These are phyloP conservation scores for Plasmodium cynomolgi DNA, from an alignment of 169 alveolate genomes.

Conservation along the genomic window DNA sequence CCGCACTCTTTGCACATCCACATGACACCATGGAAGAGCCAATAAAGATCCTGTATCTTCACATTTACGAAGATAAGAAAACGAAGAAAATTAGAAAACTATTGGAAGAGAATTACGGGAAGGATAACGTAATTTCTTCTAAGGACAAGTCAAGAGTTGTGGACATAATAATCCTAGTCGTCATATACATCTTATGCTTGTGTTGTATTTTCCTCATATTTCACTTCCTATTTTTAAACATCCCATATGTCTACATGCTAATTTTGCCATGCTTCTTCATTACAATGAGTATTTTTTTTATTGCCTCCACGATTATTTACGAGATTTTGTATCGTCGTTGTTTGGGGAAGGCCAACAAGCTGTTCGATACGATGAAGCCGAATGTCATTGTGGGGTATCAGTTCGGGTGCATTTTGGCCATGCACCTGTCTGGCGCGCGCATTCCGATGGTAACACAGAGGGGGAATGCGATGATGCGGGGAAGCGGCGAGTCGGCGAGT, in stretches of 20 bases:
- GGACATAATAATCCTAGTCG: conserved; percentile 18
- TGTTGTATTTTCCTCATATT: conserved; percentile 12
- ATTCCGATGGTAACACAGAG: conserved; percentile 49
- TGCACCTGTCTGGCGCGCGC: conserved; percentile 8
- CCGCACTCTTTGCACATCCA: background rate
- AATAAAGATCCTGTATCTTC: conserved; percentile 67
- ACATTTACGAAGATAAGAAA: conserved; percentile 41
- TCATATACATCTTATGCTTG: conserved; percentile 19
- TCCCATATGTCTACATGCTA: background rate
- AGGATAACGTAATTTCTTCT: conserved; percentile 36
- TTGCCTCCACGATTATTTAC: conserved; percentile 25
- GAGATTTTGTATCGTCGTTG: conserved; percentile 20
- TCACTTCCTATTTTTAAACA: background rate
- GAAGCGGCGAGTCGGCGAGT: too few relatives aligned
- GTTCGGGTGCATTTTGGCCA: conserved; percentile 66
- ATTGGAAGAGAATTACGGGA: conserved; percentile 27
- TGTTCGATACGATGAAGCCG: conserved; percentile 26
- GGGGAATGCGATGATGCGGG: too few relatives aligned
- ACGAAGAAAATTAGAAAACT: conserved; percentile 9
- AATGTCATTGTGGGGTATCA: conserved; percentile 52
- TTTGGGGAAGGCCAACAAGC: conserved; percentile 21
- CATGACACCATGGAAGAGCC: conserved; percentile 1
- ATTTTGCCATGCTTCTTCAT: conserved; percentile 8
- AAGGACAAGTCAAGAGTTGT: conserved; percentile 16
- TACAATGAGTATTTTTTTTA: conserved; percentile 17